These are phyloP conservation scores for Pythium biforme DNA, from an alignment of 352 stramenopile species.

Conservation along the genomic window DNA sequence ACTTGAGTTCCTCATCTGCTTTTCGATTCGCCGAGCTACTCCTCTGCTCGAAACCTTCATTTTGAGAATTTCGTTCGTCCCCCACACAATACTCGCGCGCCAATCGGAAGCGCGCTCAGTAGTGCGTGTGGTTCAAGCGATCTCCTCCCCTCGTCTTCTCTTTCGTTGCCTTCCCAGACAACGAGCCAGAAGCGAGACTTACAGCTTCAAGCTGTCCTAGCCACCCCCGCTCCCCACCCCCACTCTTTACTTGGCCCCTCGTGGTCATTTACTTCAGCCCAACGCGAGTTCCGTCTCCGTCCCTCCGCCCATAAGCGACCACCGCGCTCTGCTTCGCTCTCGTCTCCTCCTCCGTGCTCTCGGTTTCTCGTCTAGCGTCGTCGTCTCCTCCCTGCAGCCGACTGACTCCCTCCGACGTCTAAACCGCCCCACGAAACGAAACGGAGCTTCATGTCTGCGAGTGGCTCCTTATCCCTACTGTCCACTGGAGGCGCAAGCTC, in stretches of 20 bases:
- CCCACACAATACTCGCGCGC: conserved; percentile 20
- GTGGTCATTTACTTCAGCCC: conserved; percentile 27
- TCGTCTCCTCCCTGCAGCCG: conserved; percentile 12
- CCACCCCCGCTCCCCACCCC: conserved; percentile 6
- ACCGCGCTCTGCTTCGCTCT: background rate
- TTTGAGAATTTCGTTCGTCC: conserved; percentile 58
- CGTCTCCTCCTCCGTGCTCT: background rate
- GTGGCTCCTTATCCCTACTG: conserved; percentile 35
- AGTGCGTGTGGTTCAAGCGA: conserved; percentile 23
- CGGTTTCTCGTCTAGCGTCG: conserved; percentile 15
- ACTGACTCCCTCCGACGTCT: conserved; percentile 16
- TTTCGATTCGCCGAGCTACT: conserved; percentile 1
- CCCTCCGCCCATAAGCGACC: conserved; percentile 20
- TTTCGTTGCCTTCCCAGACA: conserved; percentile 10
- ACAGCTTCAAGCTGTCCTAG: conserved; percentile 31
- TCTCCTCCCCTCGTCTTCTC: conserved; percentile 39
- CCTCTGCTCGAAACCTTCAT: conserved; percentile 23
- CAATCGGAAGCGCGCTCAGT: conserved; percentile 19
- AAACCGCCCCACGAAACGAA: conserved; percentile 12
- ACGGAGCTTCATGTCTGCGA: conserved; percentile 43
- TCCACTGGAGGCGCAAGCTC: conserved; percentile 35
- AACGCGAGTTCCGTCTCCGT: conserved; percentile 31
- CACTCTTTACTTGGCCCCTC: conserved; percentile 32
- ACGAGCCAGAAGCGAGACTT: conserved; percentile 30
- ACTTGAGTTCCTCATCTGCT: too few species aligned